These are phyloP conservation scores for Xylaria sp. DNA, from an alignment of 2,329 filamentous ascomycete species.

Conservation along the genomic window DNA sequence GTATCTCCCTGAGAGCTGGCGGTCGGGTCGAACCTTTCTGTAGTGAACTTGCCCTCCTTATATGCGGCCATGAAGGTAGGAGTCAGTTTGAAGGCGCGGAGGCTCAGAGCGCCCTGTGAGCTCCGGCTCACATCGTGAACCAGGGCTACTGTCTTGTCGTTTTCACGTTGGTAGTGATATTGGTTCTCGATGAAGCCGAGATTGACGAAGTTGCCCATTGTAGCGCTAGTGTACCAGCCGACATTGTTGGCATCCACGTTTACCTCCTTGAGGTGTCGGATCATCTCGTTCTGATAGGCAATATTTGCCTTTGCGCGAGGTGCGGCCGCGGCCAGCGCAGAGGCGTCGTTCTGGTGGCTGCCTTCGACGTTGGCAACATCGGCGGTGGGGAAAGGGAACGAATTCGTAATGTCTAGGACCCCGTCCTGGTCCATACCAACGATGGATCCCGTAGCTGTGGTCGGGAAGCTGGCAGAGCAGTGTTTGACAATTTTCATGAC, in stretches of 20 bases:
- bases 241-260: slow-evolving; percentile 98
- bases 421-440: slow-evolving; percentile 91
- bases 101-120: slow-evolving; percentile 87
- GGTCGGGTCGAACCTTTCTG: slow-evolving; percentile 78
- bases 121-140: slow-evolving; percentile 97
- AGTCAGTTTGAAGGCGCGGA: slow-evolving; percentile 93
- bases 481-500: slow-evolving; percentile 99
- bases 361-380: slow-evolving; percentile 75
- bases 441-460: slow-evolving; percentile 86
- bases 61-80: slow-evolving; percentile 87
- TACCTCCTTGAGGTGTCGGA: slow-evolving; percentile 94
- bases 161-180: slow-evolving; percentile 95
- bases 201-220: slow-evolving; percentile 99
- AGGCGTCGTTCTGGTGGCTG: slow-evolving; percentile 77
- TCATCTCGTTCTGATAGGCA: slow-evolving; percentile 94
- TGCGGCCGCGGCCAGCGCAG: slow-evolving; percentile 83
- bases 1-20: neutral
- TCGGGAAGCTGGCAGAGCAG: slow-evolving; percentile 87
- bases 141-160: slow-evolving; percentile 86
- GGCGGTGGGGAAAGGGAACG: slow-evolving; percentile 90
- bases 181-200: slow-evolving; percentile 97
- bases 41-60: slow-evolving; percentile 98
- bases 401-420: slow-evolving; percentile 90
- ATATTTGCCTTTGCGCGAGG: slow-evolving; percentile 92
- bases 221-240: slow-evolving; percentile 98